Conservation (phyloP, 176 grass and related monocot genomes). For the Secale cereale region DNA sequence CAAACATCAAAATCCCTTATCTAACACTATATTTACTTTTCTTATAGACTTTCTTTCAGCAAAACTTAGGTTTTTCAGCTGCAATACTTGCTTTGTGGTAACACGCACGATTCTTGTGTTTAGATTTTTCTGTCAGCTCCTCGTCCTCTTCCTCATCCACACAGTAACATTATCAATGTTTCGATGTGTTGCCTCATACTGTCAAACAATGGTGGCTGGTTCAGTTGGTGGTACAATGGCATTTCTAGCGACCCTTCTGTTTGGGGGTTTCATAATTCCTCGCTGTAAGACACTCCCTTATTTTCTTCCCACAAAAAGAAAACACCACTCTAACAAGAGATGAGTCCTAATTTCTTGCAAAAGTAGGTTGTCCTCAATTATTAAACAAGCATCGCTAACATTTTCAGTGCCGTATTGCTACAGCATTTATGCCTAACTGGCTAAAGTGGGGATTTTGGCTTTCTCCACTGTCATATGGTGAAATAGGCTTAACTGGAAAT, state of each 20-base stretch:
- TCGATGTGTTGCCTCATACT: conserved; percentile 55
- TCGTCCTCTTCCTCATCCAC: conserved; percentile 60
- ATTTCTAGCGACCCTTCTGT: conserved; percentile 41
- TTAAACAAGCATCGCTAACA: not conserved
- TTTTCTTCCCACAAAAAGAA: not conserved
- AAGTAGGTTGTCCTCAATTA: not conserved
- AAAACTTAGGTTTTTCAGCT: not conserved
- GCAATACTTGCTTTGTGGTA: not conserved
- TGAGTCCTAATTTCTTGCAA: not conserved
- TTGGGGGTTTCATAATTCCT: conserved; percentile 80
- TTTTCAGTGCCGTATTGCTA: not conserved
- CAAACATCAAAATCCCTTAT: not conserved
- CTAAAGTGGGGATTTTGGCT: conserved; percentile 89
- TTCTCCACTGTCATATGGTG: conserved; percentile 71
- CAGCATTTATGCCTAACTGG: conserved; percentile 76
- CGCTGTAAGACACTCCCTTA: conserved; percentile 35
- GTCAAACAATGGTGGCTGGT: conserved; percentile 48
- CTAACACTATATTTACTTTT: not conserved
- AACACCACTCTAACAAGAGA: not conserved
- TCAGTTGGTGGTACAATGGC: conserved; percentile 28
- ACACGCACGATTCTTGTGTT: not conserved
- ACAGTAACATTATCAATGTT: conserved; percentile 55
- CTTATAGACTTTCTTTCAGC: not conserved
- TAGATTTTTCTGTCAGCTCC: conserved; percentile 72
- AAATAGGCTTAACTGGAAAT: conserved; percentile 66